Percentiles rank a stretch among this genome's conserved stretches.
Evolutionary conservation across 2,329 filamentous ascomycete genomes (phyloP).

Genomic region (Exophiala sp.): DNA sequence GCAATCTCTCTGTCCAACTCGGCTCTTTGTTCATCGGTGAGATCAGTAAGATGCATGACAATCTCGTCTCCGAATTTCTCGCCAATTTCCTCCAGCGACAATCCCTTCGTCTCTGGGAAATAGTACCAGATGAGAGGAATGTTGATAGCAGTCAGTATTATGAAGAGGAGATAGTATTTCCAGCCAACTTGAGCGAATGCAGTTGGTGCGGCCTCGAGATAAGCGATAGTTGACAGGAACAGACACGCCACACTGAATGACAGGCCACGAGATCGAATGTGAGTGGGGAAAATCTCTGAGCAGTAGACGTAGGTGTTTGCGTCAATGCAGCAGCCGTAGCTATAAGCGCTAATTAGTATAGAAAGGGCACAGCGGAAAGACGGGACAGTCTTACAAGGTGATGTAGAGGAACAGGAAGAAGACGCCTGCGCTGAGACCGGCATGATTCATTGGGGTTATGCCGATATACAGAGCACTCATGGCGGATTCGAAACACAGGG

Average conservation of each 20-base stretch:
- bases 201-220: slow-evolving; percentile 5
- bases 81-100: slow-evolving; percentile 41
- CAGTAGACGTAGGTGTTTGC: slow-evolving; percentile 51
- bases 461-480: slow-evolving; percentile 5
- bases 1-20: too few relatives aligned
- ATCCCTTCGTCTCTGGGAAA: slow-evolving; percentile 30
- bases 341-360: background rate
- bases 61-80: slow-evolving; percentile 8
- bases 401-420: slow-evolving; percentile 15
- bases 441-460: slow-evolving; percentile 1
- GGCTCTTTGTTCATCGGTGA: too few relatives aligned
- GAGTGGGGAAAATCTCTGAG: slow-evolving; percentile 49
- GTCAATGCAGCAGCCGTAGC: slow-evolving; percentile 32
- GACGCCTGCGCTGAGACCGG: slow-evolving; percentile 12
- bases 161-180: slow-evolving; percentile 31
- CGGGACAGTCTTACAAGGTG: background rate
- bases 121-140: slow-evolving; percentile 28
- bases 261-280: slow-evolving; percentile 49
- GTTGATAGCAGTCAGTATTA: slow-evolving; percentile 27
- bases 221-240: background rate
- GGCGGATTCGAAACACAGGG: slow-evolving; percentile 6
- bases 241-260: slow-evolving; percentile 49
- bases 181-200: slow-evolving; percentile 30
- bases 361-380: background rate
- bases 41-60: background rate